Base-by-base conservation (phyloP, 1,139 yeast genomes). In the Suhomyces bolitotheri region DNA sequence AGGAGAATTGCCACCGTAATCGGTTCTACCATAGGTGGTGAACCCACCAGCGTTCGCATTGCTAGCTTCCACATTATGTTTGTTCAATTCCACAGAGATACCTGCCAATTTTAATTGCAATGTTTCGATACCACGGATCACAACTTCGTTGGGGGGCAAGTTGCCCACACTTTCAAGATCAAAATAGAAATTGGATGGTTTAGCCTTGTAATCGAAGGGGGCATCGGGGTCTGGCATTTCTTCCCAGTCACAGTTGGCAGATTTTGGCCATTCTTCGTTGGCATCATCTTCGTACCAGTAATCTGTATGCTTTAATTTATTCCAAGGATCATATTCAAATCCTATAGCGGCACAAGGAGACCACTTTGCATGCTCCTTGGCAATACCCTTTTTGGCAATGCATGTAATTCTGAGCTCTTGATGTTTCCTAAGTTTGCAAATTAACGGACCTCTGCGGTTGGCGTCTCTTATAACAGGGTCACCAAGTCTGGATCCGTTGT, bases 311-410 rank as follows among this genome's bases (percentile, higher is more conserved):
- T 84, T 83, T 50, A 94, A 73, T 64, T 92, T 94, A 63, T 92
- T 92, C 95, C 96, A 92, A n/a, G 99, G 99, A 57, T 92, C 99
- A 56, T 92, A 92, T 63, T 92, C 99, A 54, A 92, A 92, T 16
- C 95, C 97, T 38, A 94, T 76, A n/a, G 98, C 98, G 0, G 97
- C 77, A 50, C 95, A 86, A 2, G 98, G 97, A 5, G 95, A 83
- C 98, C 98, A 92, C 57, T 92, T 92, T 34, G 98, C 97, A 56
- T 92, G 99, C 60, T 92, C 99, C 60, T 94, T 92, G 28, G 97
- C 90, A 43, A 94, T 92, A 28, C 99, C 98, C 67, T 92, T 92
- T 62, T 94, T 92, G 36, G 99, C 98, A 45, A 92, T 85, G 64
- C 99, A 92, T 45, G 85, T 82, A 43, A 92, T 66, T 49, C 85